Percentiles rank a stretch among this genome's conserved stretches.
phyloP scores from a whole-genome alignment of 768 basidiomycete species.

The Mycena rebaudengoi region DNA sequence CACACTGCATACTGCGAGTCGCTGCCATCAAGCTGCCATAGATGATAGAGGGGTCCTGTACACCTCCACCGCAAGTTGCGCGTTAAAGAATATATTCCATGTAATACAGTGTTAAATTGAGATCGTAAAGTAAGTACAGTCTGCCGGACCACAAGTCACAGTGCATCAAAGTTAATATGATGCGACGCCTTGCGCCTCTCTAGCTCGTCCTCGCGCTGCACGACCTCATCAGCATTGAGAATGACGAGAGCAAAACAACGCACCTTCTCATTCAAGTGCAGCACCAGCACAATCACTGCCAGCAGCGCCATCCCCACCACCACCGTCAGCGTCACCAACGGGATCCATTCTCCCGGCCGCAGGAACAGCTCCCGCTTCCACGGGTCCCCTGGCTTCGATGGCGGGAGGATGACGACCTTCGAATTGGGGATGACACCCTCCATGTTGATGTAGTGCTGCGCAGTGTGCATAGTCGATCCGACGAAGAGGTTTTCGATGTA shows the following conservation, averaged over 20 bases:
- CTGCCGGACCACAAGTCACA: conserved; percentile 51
- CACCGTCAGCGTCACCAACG: conserved; percentile 93
- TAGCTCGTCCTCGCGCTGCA: conserved; percentile 90
- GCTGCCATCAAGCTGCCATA: too few species aligned
- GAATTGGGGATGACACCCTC: conserved; percentile 99
- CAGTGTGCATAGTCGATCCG: conserved; percentile 81
- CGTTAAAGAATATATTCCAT: too few species aligned
- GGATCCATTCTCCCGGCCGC: conserved; percentile 96
- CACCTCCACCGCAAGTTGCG: too few species aligned
- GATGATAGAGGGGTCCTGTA: too few species aligned
- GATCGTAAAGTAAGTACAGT: background rate
- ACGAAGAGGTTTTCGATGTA: conserved; percentile 99
- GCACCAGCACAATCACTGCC: conserved; percentile 82
- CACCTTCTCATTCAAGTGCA: conserved; percentile 95
- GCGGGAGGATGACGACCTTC: conserved; percentile 92
- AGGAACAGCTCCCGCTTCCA: conserved; percentile 94
- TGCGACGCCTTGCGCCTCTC: conserved; percentile 90
- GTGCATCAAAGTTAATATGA: conserved; percentile 96
- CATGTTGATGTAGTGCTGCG: conserved; percentile 86
- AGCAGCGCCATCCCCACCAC: conserved; percentile 76
- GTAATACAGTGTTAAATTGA: too few species aligned
- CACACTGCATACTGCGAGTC: too few species aligned
- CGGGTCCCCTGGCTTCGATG: conserved; percentile 57
- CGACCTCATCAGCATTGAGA: conserved; percentile 5
- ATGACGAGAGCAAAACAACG: conserved; percentile 30